Evolutionary conservation across 371 early-diverging fungal genomes (phyloP), one percentile per base, ranked within the genome.

Genomic region (Lichtheimia ornata): DNA sequence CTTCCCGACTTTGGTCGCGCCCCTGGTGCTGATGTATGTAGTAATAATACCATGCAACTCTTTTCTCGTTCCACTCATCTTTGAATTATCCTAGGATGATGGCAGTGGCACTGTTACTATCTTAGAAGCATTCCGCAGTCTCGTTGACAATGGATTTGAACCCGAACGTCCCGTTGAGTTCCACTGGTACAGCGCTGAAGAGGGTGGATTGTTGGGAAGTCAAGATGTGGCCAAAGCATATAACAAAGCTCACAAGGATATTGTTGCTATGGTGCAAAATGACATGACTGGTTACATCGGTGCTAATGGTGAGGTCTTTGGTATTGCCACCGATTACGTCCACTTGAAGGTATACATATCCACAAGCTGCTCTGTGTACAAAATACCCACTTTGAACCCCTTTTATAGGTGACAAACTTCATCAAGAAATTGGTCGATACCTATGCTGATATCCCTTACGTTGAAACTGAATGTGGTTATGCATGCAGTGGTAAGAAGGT

Each of bases 171-270:
- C 95, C 15, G 90, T 98, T 40, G 97, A 97, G 70, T 96, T 97
- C 84, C 97, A 96, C 74, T 98, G 94, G 93, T 97, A 94, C 64
- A 88, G 93, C 59, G 95, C 84, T 53, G 94, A 93, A 74, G 94
- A 95, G 70, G 92, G 77, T 49, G 95, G 94, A 20, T 83, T 97
- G 11, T 73, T 93, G 61, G 98, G 98, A n/a, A 92, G 92, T 20
- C 94, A 96, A 75, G 92, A 76, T 50, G 86, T 97, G 13, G 92
- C 93, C 13, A 65, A 78, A 25, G 64, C 73, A 17, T 97, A 96
- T 73, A 70, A 73, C 61, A 58, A 72, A 17, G 72, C 76, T 28
- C 74, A 73, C 13, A 77, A 72, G 50, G 76, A 79, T n/a, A 89
- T 94, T 4, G 72, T 85, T 58, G 96, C 88, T 40, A 88, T 92